Base-by-base conservation (phyloP, 768 basidiomycete species). In the Russula compacta region DNA sequence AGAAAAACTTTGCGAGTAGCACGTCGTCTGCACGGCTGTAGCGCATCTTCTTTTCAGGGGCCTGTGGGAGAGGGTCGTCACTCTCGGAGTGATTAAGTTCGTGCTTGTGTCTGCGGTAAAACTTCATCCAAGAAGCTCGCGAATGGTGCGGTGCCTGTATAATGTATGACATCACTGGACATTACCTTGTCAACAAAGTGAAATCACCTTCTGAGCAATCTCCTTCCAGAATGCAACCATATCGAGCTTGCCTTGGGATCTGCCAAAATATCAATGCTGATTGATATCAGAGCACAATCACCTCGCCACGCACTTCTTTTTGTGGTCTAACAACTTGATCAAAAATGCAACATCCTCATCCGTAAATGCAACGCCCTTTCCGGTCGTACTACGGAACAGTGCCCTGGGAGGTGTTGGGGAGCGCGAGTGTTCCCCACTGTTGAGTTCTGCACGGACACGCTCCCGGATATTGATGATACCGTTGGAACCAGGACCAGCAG, bases 81-180 rank as follows among this genome's bases (percentile, higher is more conserved):
- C 74, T 77, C n/a, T 84, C 83, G 3, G 77, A 75, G 59, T 81
- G 81, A 54, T 85, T 79, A 40, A 91, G 74, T 67, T 93, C 91
- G 67, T 93, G 91, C 66, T 89, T 90, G 71, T 93, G 91, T 58
- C 91, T 78, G 15, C 91, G 81, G 83, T 89, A 93, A 72, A 85
- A 93, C 73, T 93, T 93, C 89, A 93, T 91, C 91, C 91, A 93
- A 6, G 91, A 93, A 50, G 91, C 91, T 40, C 89, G 84, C 29
- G 91, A 92, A 69, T 93, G 91, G 72, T 93, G 91, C 0, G 91
- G 91, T 0, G 90, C 90, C 87, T 89, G 48, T 32, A 40, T 32
- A 15, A 29, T 29, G 24, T 29, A 44, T 10, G 55, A 49, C 36
- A 55, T 38, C 51, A 44, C 14, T 21, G 15, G 44, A 33, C 14